Percentiles rank a stretch among this genome's conserved stretches.
Evolutionary conservation across 2,329 filamentous ascomycete species (phyloP).

Genomic region (Fragosphaeria purpurea): DNA sequence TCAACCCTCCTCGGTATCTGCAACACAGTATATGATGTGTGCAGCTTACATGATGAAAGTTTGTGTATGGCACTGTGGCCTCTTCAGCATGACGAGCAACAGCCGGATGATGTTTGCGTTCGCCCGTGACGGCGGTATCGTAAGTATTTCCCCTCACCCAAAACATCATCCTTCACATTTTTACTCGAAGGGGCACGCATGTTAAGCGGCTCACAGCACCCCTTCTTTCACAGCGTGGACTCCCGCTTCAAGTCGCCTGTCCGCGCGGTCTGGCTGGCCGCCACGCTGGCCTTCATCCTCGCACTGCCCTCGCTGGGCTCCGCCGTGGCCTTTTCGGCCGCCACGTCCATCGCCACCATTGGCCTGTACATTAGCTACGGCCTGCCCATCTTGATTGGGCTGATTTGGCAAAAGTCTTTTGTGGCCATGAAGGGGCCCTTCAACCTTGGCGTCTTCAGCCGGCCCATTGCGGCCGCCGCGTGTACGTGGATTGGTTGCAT

Average conservation of each 20-base stretch:
- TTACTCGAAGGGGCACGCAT: no score
- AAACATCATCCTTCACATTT: no score
- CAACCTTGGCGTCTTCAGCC: conserved; percentile 35
- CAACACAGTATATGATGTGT: no score
- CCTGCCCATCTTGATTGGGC: conserved; percentile 43
- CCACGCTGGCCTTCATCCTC: conserved; percentile 42
- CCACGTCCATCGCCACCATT: conserved; percentile 49
- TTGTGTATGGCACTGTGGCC: conserved; percentile 51
- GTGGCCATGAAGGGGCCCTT: conserved; percentile 43
- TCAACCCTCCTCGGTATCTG: no score
- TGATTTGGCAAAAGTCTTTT: conserved; percentile 42
- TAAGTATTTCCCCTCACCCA: conserved; percentile 3
- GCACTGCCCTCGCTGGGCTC: conserved; percentile 45
- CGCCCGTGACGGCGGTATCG: conserved; percentile 43
- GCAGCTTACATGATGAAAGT: conserved; percentile 18
- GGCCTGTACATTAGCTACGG: conserved; percentile 50
- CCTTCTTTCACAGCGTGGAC: conserved; percentile 46
- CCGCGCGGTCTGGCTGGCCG: conserved; percentile 46
- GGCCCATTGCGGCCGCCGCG: conserved; percentile 36
- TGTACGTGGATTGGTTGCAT: conserved; percentile 45
- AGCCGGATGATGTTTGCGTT: conserved; percentile 52
- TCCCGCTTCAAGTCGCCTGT: conserved; percentile 37
- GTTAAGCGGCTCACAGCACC: conserved; percentile 19
- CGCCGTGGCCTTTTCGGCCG: conserved; percentile 45
- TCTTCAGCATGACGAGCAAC: conserved; percentile 48